Conservation (phyloP, 805 yeast species). For the Suhomyces emberorum region DNA sequence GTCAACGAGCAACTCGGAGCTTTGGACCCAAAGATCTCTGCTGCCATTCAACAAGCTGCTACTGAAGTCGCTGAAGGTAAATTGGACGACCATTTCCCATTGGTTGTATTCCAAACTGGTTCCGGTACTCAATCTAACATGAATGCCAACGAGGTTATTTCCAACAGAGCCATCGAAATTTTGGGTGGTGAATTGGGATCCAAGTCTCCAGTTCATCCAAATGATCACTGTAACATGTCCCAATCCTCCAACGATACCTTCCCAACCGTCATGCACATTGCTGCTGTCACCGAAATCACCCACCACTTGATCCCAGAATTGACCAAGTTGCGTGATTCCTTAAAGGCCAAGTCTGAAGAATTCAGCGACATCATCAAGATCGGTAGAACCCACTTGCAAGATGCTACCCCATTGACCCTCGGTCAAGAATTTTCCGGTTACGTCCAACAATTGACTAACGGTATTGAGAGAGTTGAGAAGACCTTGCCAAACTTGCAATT, state of each 20-base stretch:
- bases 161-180: constrained; percentile 95
- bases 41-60: constrained; percentile 89
- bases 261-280: constrained; percentile 99
- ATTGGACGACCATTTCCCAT: constrained; percentile 90
- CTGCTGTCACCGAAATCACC: constrained; percentile 89
- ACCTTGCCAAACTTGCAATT: constrained; percentile 70
- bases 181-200: constrained; percentile 92
- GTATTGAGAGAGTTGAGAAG: constrained; percentile 80
- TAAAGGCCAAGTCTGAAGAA: constrained; percentile 75
- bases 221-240: constrained; percentile 97
- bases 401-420: constrained; percentile 95
- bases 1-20: constrained; percentile 79
- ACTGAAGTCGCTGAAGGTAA: constrained; percentile 93
- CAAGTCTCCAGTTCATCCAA: constrained; percentile 94
- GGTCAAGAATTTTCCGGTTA: constrained; percentile 99
- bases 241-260: constrained; percentile 99
- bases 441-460: constrained; percentile 88
- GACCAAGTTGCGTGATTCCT: constrained; percentile 70
- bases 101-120: constrained; percentile 98
- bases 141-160: constrained; percentile 98
- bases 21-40: constrained; percentile 78
- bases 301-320: constrained; percentile 76
- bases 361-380: constrained; percentile 89
- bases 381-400: constrained; percentile 98
- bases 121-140: constrained; percentile 98